A percentile compares a stretch with the other conserved stretches of the same genome.
phyloP scores from a whole-genome alignment of 225 moss, liverwort and hornwort genomes.

The Climacium dendroides region DNA sequence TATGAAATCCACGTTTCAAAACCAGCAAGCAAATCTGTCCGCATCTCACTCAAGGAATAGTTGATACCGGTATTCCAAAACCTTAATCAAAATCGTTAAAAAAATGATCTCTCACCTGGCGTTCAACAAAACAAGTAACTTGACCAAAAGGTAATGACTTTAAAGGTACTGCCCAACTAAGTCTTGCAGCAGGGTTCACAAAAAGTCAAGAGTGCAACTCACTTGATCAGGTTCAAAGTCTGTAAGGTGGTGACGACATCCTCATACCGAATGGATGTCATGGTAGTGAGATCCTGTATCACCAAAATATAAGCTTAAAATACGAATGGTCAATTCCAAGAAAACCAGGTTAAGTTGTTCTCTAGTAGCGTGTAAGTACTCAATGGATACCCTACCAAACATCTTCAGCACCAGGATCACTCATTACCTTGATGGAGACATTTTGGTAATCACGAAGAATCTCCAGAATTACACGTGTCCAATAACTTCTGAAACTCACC shows the following conservation, averaged over 20 bases:
- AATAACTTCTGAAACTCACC: conserved; percentile 97
- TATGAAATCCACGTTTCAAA: neutral
- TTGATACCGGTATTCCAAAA: neutral
- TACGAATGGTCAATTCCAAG: neutral
- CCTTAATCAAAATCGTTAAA: neutral
- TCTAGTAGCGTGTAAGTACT: neutral
- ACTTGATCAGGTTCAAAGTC: conserved; percentile 83
- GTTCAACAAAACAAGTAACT: neutral
- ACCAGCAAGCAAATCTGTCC: neutral
- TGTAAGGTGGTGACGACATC: conserved; percentile 83
- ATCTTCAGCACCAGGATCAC: neutral
- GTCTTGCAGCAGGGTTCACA: neutral
- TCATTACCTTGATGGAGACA: conserved; percentile 72
- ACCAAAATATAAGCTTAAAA: neutral
- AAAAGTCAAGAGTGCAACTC: conserved; percentile 3
- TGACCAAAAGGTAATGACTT: neutral
- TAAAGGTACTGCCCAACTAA: neutral
- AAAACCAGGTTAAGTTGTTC: neutral
- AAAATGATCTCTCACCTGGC: neutral
- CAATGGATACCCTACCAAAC: neutral
- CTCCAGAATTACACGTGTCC: conserved; percentile 74
- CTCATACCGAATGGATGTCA: conserved; percentile 82
- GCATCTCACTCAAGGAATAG: neutral
- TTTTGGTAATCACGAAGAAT: conserved; percentile 80
- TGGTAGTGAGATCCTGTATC: conserved; percentile 65